These are phyloP conservation scores for Cucurbitaria berberidis DNA, from an alignment of 2,329 filamentous ascomycete species.

Conservation along the genomic window DNA sequence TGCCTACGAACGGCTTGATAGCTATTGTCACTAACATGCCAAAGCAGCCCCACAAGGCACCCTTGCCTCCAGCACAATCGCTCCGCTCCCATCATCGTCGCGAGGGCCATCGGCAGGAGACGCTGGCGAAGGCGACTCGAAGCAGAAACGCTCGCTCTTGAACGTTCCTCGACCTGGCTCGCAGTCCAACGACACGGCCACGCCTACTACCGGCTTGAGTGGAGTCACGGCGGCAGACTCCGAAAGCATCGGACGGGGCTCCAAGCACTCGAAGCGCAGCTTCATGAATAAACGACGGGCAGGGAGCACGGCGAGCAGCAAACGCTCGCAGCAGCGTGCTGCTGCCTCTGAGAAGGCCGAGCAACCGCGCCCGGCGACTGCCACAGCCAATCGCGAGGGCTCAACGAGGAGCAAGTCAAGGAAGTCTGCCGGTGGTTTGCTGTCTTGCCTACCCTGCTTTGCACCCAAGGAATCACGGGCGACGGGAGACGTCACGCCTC, in stretches of 20 bases:
- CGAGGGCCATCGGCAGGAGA: conserved; percentile 32
- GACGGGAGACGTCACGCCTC: conserved; percentile 51
- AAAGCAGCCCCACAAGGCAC: conserved; percentile 17
- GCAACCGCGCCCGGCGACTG: conserved; percentile 39
- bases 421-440: conserved; percentile 46
- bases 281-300: conserved; percentile 54
- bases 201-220: conserved; percentile 50
- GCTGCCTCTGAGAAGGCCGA: conserved; percentile 50
- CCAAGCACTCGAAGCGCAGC: conserved; percentile 54
- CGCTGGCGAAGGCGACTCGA: conserved; percentile 31
- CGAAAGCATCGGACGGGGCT: conserved; percentile 53
- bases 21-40: conserved; percentile 14
- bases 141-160: conserved; percentile 47
- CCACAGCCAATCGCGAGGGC: conserved; percentile 38
- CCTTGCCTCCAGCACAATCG: conserved; percentile 21
- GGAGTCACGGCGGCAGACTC: conserved; percentile 54
- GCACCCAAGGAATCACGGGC: conserved; percentile 65
- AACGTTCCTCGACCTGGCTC: conserved; percentile 44
- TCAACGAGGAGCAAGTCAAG: conserved; percentile 50
- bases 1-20: not conserved
- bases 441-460: conserved; percentile 70
- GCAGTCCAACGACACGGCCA: conserved; percentile 39
- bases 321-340: conserved; percentile 50
- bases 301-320: conserved; percentile 55
- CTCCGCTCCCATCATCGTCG: conserved; percentile 34